Evolutionary conservation across 116 monocot species (phyloP).

Genomic region (Posidonia oceanica): DNA sequence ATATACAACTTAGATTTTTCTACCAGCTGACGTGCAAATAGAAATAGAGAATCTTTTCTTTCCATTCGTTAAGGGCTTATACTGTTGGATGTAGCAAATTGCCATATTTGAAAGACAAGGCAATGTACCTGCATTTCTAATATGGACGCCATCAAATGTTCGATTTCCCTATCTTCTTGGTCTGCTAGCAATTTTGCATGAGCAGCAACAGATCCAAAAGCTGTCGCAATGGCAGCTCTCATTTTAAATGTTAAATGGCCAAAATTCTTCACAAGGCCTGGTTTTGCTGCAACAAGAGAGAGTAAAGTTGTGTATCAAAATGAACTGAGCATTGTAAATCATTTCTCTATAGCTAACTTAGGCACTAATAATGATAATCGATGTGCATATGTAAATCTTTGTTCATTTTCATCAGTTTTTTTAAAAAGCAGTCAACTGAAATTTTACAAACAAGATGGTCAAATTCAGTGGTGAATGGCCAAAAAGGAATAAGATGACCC

Average conservation of each 20-base stretch:
- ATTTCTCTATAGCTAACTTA: neutral
- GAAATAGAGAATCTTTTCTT: too few relatives aligned
- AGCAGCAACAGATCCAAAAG: constrained; percentile 67
- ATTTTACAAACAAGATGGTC: too few relatives aligned
- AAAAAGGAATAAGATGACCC: too few relatives aligned
- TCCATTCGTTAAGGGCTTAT: too few relatives aligned
- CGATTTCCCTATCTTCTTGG: constrained; percentile 78
- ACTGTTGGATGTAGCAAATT: too few relatives aligned
- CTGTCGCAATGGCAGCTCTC: constrained; percentile 65
- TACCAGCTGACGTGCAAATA: too few relatives aligned
- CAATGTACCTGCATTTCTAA: constrained; percentile 55
- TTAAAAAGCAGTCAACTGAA: neutral
- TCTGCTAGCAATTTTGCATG: constrained; percentile 78
- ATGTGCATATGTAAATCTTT: too few relatives aligned
- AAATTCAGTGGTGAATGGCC: too few relatives aligned
- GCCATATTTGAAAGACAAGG: neutral
- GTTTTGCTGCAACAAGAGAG: constrained; percentile 7
- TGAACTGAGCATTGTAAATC: too few relatives aligned
- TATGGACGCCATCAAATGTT: constrained; percentile 62
- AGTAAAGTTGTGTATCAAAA: too few relatives aligned
- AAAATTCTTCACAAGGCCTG: constrained; percentile 32
- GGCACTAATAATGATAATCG: neutral
- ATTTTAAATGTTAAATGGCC: constrained; percentile 38
- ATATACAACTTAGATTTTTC: too few relatives aligned
- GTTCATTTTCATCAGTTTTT: neutral